Conservation (phyloP, 2,329 filamentous ascomycete genomes). For the Epicoccum sorghinum region DNA sequence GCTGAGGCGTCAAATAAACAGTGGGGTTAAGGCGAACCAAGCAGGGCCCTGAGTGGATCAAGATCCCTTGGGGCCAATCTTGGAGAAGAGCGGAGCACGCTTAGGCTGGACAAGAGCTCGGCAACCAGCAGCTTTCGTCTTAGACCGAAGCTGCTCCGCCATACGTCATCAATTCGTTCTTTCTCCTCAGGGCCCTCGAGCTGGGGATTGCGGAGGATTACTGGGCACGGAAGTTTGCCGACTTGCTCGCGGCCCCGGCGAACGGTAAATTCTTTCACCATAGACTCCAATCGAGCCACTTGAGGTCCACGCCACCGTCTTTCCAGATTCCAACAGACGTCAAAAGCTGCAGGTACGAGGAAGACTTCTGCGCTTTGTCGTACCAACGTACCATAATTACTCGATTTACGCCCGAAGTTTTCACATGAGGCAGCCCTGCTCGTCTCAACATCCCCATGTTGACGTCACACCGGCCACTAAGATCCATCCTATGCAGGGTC, state of each 20-base stretch:
- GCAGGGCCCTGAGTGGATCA: conserved; percentile 32
- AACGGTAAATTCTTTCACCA: not conserved
- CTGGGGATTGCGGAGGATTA: conserved; percentile 17
- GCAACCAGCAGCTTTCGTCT: conserved; percentile 26
- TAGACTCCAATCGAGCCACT: not conserved
- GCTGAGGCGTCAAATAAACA: conserved; percentile 35
- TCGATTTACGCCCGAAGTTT: conserved; percentile 20
- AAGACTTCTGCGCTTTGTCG: conserved; percentile 7
- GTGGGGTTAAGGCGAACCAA: conserved; percentile 35
- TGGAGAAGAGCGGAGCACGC: conserved; percentile 28
- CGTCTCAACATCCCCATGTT: conserved; percentile 29
- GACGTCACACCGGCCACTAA: conserved; percentile 30
- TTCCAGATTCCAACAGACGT: conserved; percentile 5
- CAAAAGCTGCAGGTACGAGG: conserved; percentile 10
- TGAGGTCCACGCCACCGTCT: not conserved
- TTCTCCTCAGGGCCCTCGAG: not conserved
- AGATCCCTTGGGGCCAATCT: conserved; percentile 30
- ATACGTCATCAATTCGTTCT: conserved; percentile 27
- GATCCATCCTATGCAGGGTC: conserved; percentile 27
- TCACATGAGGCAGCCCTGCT: conserved; percentile 23
- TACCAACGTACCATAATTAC: conserved; percentile 20
- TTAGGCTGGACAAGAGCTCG: conserved; percentile 35
- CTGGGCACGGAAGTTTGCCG: conserved; percentile 11
- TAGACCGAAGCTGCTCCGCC: conserved; percentile 25
- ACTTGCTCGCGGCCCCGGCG: conserved; percentile 3